Evolutionary conservation across 176 grass and related monocot species (phyloP).

Genomic region (Puccinellia tenuiflora): DNA sequence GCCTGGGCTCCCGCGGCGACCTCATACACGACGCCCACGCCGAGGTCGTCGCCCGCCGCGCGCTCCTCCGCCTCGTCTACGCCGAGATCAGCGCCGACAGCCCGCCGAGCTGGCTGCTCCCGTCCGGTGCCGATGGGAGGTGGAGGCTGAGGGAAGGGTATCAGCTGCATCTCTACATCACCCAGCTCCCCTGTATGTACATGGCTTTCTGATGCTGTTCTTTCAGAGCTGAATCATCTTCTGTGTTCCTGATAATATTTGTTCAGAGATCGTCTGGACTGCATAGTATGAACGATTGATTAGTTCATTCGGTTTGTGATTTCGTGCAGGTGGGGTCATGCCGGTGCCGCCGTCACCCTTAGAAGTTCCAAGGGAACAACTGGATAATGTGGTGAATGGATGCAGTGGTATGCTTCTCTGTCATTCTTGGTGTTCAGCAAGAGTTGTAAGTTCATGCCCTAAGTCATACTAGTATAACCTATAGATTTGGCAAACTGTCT

Average conservation of each 20-base stretch:
- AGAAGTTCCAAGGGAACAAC: neutral
- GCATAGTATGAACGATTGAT: neutral
- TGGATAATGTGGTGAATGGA: neutral
- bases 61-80: constrained; percentile 67
- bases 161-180: constrained; percentile 73
- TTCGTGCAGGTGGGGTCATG: constrained; percentile 39
- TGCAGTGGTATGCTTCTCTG: constrained; percentile 28
- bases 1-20: constrained; percentile 46
- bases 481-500: neutral
- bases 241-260: neutral
- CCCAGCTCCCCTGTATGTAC: constrained; percentile 56
- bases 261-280: neutral
- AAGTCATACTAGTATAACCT: neutral
- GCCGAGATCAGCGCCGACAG: constrained; percentile 26
- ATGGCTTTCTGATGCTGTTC: neutral
- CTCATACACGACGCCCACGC: constrained; percentile 80
- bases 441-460: neutral
- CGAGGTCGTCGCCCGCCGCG: constrained; percentile 68
- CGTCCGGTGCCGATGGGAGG: constrained; percentile 6
- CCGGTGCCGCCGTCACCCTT: neutral
- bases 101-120: constrained; percentile 31
- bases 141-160: constrained; percentile 53
- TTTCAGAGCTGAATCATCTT: neutral
- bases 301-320: neutral
- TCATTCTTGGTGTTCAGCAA: neutral